phyloP scores from a whole-genome alignment of 2,329 filamentous ascomycete genomes.

The Aspergillus aculeatus region DNA sequence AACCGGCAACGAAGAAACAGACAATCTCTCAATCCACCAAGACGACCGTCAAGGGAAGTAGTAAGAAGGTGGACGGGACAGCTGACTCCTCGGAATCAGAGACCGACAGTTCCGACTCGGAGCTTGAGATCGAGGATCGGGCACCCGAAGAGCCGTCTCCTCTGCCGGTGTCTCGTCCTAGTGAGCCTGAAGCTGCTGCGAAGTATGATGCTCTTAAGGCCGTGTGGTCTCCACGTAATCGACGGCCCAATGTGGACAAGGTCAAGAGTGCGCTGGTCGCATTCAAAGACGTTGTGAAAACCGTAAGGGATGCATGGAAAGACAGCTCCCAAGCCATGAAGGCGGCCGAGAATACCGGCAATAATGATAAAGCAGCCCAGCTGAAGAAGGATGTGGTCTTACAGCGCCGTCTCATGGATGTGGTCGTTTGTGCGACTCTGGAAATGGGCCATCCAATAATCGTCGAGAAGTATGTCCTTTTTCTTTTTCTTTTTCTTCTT shows the following conservation, averaged over 20 bases:
- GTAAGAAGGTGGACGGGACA: slow-evolving; percentile 25
- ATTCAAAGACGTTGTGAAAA: slow-evolving; percentile 60
- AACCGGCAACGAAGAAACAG: slow-evolving; percentile 23
- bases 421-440: slow-evolving; percentile 46
- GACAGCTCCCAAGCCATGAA: slow-evolving; percentile 55
- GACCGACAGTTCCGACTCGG: slow-evolving; percentile 51
- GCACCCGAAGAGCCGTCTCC: slow-evolving; percentile 56
- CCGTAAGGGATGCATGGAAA: slow-evolving; percentile 62
- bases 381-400: slow-evolving; percentile 58
- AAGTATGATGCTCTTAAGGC: slow-evolving; percentile 62
- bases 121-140: slow-evolving; percentile 53
- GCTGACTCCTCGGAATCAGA: slow-evolving; percentile 48
- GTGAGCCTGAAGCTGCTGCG: slow-evolving; percentile 52
- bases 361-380: slow-evolving; percentile 52
- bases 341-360: slow-evolving; percentile 58
- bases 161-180: slow-evolving; percentile 52
- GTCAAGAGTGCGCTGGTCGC: slow-evolving; percentile 56
- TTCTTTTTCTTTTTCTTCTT: slow-evolving; percentile 12
- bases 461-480: slow-evolving; percentile 50
- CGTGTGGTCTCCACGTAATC: slow-evolving; percentile 59
- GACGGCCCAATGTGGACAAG: slow-evolving; percentile 49
- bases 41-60: slow-evolving; percentile 18
- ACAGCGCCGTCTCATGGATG: slow-evolving; percentile 58
- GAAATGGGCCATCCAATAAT: slow-evolving; percentile 48
- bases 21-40: slow-evolving; percentile 22